These are phyloP conservation scores for Jaenimonas drosophilae DNA, from an alignment of 208 protist species.

Conservation along the genomic window DNA sequence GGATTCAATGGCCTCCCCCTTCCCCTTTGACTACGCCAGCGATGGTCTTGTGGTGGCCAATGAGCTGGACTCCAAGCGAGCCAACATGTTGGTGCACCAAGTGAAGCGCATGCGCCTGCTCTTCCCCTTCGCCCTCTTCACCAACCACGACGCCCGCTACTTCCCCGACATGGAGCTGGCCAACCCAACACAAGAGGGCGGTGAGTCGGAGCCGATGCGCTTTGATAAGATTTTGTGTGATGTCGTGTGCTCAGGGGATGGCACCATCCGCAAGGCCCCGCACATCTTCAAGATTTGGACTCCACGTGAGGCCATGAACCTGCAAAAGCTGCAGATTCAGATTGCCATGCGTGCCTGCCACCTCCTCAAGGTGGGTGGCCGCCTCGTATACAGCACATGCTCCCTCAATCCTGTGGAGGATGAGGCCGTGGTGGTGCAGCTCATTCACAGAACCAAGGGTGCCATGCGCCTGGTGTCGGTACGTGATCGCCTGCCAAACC, in stretches of 20 bases:
- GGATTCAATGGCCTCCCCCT: slow-evolving; percentile 50
- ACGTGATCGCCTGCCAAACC: slow-evolving; percentile 52
- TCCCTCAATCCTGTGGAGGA: slow-evolving; percentile 95
- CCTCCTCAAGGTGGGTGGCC: slow-evolving; percentile 68
- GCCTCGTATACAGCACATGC: slow-evolving; percentile 95
- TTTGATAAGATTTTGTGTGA: slow-evolving; percentile 92
- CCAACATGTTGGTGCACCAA: slow-evolving; percentile 83
- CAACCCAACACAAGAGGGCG: slow-evolving; percentile 4
- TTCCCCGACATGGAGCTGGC: slow-evolving; percentile 51
- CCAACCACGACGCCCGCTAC: slow-evolving; percentile 84
- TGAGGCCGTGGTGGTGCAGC: slow-evolving; percentile 90
- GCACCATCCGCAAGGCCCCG: slow-evolving; percentile 82
- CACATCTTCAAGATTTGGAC: slow-evolving; percentile 83
- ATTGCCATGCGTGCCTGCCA: slow-evolving; percentile 76
- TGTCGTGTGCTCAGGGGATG: slow-evolving; percentile 93
- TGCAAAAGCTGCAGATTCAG: slow-evolving; percentile 81
- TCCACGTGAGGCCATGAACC: slow-evolving; percentile 44
- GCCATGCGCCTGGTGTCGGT: slow-evolving; percentile 86
- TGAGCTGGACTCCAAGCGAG: slow-evolving; percentile 76
- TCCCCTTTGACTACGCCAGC: slow-evolving; percentile 66
- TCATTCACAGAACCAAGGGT: slow-evolving; percentile 74
- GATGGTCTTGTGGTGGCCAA: slow-evolving; percentile 80
- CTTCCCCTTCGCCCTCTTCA: slow-evolving; percentile 86
- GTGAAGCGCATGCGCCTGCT: slow-evolving; percentile 75
- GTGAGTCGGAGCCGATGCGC: slow-evolving; percentile 62